Percentiles rank a stretch among this genome's conserved stretches.
phyloP scores from a whole-genome alignment of 495 filamentous ascomycete genomes.

The Aspergillus heteromorphus region DNA sequence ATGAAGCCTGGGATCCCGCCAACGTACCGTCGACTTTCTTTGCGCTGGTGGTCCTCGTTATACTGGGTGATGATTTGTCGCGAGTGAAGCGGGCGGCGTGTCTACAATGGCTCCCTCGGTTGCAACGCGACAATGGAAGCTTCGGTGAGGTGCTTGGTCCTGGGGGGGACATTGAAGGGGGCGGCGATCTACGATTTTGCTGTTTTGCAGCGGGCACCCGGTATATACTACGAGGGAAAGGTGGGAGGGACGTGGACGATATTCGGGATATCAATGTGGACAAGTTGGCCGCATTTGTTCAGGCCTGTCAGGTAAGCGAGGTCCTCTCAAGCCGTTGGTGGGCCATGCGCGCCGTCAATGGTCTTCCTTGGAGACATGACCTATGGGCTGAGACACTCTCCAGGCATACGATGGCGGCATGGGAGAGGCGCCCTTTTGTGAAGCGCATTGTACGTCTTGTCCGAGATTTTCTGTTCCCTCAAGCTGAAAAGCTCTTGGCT shows the following conservation, averaged over 20 bases:
- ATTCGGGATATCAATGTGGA: constrained; percentile 73
- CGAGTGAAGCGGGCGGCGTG: constrained; percentile 63
- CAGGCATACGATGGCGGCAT: constrained; percentile 86
- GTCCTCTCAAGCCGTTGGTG: constrained; percentile 4
- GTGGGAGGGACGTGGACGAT: constrained; percentile 46
- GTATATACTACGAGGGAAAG: constrained; percentile 66
- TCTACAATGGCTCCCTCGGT: constrained; percentile 63
- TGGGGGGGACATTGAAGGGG: constrained; percentile 61
- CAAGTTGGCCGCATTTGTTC: constrained; percentile 63
- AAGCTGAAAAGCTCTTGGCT: not conserved
- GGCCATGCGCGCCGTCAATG: not conserved
- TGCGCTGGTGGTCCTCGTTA: constrained; percentile 66
- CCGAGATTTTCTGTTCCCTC: not conserved
- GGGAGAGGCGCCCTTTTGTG: constrained; percentile 70
- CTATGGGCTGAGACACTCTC: constrained; percentile 14
- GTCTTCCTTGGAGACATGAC: not conserved
- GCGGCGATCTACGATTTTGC: constrained; percentile 80
- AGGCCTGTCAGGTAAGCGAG: constrained; percentile 56
- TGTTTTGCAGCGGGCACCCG: constrained; percentile 76
- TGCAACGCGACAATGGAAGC: constrained; percentile 83
- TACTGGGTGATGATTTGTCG: constrained; percentile 69
- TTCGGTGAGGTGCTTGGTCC: constrained; percentile 77
- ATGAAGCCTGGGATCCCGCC: constrained; percentile 67
- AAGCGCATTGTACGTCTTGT: constrained; percentile 73
- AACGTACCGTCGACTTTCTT: constrained; percentile 85